A percentile compares a stretch with the other conserved stretches of the same genome.
Evolutionary conservation across 805 yeast genomes (phyloP).

Genomic region (Suhomyces sp.): DNA sequence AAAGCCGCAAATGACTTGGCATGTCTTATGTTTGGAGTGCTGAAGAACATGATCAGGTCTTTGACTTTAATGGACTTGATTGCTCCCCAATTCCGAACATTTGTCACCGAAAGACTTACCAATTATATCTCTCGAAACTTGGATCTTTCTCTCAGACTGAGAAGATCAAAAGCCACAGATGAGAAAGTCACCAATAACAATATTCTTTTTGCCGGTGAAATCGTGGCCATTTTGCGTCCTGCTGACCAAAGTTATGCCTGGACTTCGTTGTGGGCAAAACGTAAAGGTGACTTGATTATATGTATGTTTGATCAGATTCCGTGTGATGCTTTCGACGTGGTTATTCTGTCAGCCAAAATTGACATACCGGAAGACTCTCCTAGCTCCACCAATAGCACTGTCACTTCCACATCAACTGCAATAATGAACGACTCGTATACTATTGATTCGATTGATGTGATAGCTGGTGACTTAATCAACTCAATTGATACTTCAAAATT

Average conservation of each 20-base stretch:
- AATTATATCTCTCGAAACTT: constrained; percentile 18
- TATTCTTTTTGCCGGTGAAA: constrained; percentile 76
- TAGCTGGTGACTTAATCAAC: constrained; percentile 34
- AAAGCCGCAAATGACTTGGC: constrained; percentile 89
- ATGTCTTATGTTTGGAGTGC: constrained; percentile 79
- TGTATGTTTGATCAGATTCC: constrained; percentile 86
- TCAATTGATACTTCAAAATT: constrained; percentile 14
- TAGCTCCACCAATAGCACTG: not conserved
- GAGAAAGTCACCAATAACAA: constrained; percentile 27
- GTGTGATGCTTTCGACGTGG: constrained; percentile 34
- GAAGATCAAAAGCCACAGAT: constrained; percentile 4
- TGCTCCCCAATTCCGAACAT: constrained; percentile 70
- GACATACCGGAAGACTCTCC: constrained; percentile 4
- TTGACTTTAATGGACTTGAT: constrained; percentile 71
- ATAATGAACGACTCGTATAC: constrained; percentile 9
- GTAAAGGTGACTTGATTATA: constrained; percentile 64
- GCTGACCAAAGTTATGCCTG: constrained; percentile 63
- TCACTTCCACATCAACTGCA: not conserved
- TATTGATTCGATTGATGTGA: constrained; percentile 25
- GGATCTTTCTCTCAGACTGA: constrained; percentile 15
- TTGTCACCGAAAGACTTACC: constrained; percentile 57
- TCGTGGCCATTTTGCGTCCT: constrained; percentile 72
- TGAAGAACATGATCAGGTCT: constrained; percentile 58
- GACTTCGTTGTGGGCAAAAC: constrained; percentile 91
- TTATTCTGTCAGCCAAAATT: constrained; percentile 12